These are phyloP conservation scores for Paraphaeosphaeria minitans DNA, from an alignment of 2,329 filamentous ascomycete species.

Conservation along the genomic window DNA sequence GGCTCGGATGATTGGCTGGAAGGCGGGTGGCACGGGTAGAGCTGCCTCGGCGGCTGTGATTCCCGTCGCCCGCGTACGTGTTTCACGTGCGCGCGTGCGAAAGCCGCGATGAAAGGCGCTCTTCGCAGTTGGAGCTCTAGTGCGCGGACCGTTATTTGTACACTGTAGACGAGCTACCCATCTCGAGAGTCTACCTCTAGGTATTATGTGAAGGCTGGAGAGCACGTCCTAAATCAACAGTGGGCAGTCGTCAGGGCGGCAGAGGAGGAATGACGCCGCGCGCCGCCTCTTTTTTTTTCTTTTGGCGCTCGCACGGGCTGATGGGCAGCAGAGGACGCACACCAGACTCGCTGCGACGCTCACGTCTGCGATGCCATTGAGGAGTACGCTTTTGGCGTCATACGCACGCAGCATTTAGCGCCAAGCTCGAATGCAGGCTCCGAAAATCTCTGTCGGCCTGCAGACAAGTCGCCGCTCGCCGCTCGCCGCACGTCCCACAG, in stretches of 20 bases:
- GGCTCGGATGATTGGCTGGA: slow-evolving; percentile 37
- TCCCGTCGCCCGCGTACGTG: slow-evolving; percentile 40
- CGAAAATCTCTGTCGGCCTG: slow-evolving; percentile 33
- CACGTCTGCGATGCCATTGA: neutral
- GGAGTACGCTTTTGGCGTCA: no score
- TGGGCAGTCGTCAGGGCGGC: no score
- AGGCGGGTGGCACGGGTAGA: slow-evolving; percentile 19
- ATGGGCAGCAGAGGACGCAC: slow-evolving; percentile 15
- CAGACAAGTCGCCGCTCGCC: slow-evolving; percentile 32
- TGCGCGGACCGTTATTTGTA: neutral
- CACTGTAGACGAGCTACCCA: no score
- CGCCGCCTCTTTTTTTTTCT: slow-evolving; percentile 13
- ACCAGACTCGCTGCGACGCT: neutral
- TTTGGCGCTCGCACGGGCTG: neutral
- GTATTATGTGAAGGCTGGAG: slow-evolving; percentile 7
- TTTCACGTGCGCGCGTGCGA: slow-evolving; percentile 33
- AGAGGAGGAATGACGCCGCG: slow-evolving; percentile 19
- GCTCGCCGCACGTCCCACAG: slow-evolving; percentile 24
- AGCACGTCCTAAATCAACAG: neutral
- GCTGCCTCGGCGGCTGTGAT: slow-evolving; percentile 35
- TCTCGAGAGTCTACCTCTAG: no score
- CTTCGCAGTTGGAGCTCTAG: neutral
- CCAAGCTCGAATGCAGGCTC: slow-evolving; percentile 18
- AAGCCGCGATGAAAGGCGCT: slow-evolving; percentile 20
- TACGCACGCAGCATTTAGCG: slow-evolving; percentile 11